Evolutionary conservation across 2,329 filamentous ascomycete genomes (phyloP).

Genomic region (Mycosphaerella arachidis): DNA sequence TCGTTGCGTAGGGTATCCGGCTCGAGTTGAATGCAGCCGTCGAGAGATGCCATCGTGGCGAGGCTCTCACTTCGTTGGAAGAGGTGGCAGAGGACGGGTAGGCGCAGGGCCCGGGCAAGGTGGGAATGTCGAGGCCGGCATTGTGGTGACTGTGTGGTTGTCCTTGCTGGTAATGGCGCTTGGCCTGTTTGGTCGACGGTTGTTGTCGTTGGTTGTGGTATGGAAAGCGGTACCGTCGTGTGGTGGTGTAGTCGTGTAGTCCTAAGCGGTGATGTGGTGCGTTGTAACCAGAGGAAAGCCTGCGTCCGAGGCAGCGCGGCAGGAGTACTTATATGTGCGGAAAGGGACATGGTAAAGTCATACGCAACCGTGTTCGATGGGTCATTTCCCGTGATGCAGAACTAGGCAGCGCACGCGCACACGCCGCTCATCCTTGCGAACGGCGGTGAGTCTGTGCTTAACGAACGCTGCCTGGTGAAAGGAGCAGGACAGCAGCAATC

Average conservation of each 20-base stretch:
- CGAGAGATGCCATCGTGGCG: background rate
- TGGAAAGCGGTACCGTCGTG: background rate
- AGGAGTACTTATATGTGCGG: slow-evolving; percentile 14
- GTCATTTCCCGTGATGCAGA: slow-evolving; percentile 28
- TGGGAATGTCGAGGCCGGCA: slow-evolving; percentile 41
- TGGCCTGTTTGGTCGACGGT: background rate
- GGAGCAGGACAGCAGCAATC: slow-evolving; percentile 6
- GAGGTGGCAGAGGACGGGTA: slow-evolving; percentile 44
- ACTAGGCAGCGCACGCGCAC: slow-evolving; percentile 17
- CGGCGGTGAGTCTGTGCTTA: slow-evolving; percentile 18
- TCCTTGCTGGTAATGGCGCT: background rate
- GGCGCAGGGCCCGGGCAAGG: slow-evolving; percentile 47
- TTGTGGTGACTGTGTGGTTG: slow-evolving; percentile 25
- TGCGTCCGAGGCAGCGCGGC: background rate
- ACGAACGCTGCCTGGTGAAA: slow-evolving; percentile 16
- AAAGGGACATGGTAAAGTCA: slow-evolving; percentile 6
- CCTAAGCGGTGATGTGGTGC: slow-evolving; percentile 2
- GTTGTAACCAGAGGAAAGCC: background rate
- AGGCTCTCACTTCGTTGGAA: slow-evolving; percentile 38
- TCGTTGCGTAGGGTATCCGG: background rate
- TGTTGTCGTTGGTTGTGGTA: background rate
- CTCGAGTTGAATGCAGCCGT: background rate
- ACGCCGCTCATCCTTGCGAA: slow-evolving; percentile 7
- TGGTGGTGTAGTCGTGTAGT: slow-evolving; percentile 4
- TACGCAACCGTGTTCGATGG: slow-evolving; percentile 13